A percentile compares a stretch with the other conserved stretches of the same genome.
Conservation (phyloP, 2,329 filamentous ascomycete genomes). For the Cladosporium sp. region DNA sequence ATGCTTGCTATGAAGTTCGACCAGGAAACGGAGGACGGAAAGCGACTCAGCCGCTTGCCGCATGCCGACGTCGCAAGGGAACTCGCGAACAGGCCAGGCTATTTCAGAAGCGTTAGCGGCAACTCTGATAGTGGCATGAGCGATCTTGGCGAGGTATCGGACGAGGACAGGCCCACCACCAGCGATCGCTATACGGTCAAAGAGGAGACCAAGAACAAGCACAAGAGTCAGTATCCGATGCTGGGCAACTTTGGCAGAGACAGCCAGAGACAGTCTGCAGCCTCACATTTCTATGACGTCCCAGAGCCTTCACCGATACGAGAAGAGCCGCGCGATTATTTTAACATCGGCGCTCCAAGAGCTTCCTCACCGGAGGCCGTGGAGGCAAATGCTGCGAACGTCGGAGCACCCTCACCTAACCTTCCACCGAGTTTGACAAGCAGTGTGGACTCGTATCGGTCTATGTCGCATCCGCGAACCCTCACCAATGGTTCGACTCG, state of each 20-base stretch:
- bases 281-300: constrained; percentile 4
- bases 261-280: constrained; percentile 3
- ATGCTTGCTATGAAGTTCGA: constrained; percentile 82
- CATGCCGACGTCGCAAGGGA: constrained; percentile 78
- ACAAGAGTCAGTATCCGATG: constrained; percentile 30
- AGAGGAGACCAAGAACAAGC: constrained; percentile 31
- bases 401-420: constrained; percentile 40
- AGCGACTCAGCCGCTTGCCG: constrained; percentile 77
- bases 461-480: constrained; percentile 35
- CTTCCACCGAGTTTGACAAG: constrained; percentile 29
- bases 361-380: constrained; percentile 40
- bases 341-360: constrained; percentile 35
- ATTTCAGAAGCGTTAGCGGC: constrained; percentile 66
- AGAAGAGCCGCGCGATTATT: constrained; percentile 34
- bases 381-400: constrained; percentile 34
- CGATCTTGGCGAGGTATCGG: constrained; percentile 26
- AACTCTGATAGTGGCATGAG: constrained; percentile 43
- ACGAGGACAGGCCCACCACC: constrained; percentile 36
- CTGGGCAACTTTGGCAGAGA: constrained; percentile 21
- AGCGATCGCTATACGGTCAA: constrained; percentile 9
- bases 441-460: constrained; percentile 30
- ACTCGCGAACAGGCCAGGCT: constrained; percentile 69
- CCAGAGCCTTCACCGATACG: constrained; percentile 4
- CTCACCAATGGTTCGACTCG: constrained; percentile 33
- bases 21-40: constrained; percentile 62